Evolutionary conservation across 176 grass and related monocot genomes (phyloP), one percentile per base, ranked within the genome.

Genomic region (Themeda triandra): DNA sequence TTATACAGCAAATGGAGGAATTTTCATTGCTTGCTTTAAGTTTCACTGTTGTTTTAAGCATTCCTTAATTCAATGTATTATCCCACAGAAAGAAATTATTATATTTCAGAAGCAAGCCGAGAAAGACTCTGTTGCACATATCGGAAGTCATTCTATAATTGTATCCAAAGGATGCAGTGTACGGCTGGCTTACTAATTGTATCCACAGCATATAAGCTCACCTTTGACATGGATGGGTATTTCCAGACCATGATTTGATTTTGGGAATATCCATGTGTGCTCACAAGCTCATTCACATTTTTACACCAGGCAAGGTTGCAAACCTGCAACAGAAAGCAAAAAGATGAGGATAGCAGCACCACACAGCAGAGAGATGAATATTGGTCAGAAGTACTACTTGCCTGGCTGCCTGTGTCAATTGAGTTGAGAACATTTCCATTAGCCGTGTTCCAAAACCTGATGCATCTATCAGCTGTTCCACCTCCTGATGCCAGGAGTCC

Each of bases 241-340:
- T 96, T 98, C 96, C 96, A 98, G 78, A 98, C 93, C 96, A 98
- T 98, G 76, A 98, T 98, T 86, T 98, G 93, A 63, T 98, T 98
- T 75, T 98, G 91, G 15, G 96, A 98, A 76, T 98, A 98, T 18
- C 96, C 96, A 82, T 98, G 96, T 51, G 96, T 98, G 78, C 96
- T 98, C 45, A 98, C 96, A 13, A 98, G 41, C 75, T 98, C 96
- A 83, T 95, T 98, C 36, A 93, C 91, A 69, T 95, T 98, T 78
- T 98, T 98, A 70, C 93, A 95, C 96, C 96, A 98, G 30, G 93
- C 93, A 53, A 98, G 87, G 83, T 98, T 98, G 49, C 96, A 98
- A 19, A 98, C 96, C 96, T 98, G 79, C 35, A 85, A 84, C n/a
- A 45, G 39, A 83, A 25, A 64, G 62, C 29, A 66, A 45, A 45